Base-by-base conservation (phyloP, 208 protist species). In the Novymonas esmeraldas region DNA sequence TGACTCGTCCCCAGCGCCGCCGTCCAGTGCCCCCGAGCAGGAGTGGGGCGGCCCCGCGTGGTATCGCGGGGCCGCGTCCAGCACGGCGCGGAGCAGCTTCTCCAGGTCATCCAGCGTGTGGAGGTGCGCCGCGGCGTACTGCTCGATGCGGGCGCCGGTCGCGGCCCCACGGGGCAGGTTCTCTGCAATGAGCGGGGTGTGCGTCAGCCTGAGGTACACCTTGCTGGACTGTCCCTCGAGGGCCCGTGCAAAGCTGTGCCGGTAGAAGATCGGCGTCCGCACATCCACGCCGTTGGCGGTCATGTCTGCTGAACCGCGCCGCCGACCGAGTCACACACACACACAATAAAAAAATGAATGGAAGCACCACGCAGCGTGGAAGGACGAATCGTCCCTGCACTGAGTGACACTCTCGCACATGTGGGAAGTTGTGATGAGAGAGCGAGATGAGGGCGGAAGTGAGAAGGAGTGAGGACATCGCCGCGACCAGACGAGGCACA, bases 221-320 rank as follows among this genome's bases (percentile, higher is more conserved):
- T 78, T 76, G 31, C 58, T 61, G 6, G 79, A 86, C 24, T 84
- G 74, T 11, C 42, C 34, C 44, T 70, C 70, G 20, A 88, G 45
- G 2, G 80, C 70, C 26, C 50, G 78, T 7, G 79, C 85, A 48
- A 91, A 91, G 48, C 56, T 80, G 24, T 77, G 70, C 5, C 69
- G 66, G n/a, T 70, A 78, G 65, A 83, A 82, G 48, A 82, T 67
- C 29, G 73, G 81, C 3, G 73, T 76, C 9, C 68, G 72, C 34
- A 85, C 80, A 57, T 82, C 70, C 38, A 76, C 64, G 2, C 55
- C 64, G 26, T 64, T 49, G 2, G 48, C 26, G n/a, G 51, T 14
- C 64, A 77, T 61, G 26, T n/a, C n/a, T n/a, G n/a, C n/a, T n/a
- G n/a, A n/a, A n/a, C n/a, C n/a, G n/a, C n/a, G n/a, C n/a, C n/a